phyloP scores from a whole-genome alignment of 2,329 filamentous ascomycete genomes.

The Alternaria gaisen region DNA sequence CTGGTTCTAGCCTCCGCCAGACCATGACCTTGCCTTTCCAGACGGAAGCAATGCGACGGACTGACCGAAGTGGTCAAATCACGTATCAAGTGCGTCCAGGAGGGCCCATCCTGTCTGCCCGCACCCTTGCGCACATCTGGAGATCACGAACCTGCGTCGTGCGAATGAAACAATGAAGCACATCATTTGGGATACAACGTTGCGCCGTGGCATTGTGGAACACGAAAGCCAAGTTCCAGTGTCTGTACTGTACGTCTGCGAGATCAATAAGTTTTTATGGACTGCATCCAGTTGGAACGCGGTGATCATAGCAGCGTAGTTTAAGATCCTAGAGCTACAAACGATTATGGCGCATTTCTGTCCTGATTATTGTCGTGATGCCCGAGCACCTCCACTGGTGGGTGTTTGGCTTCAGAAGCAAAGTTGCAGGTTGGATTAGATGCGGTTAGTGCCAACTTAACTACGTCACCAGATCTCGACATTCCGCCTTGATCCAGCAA shows the following conservation, averaged over 20 bases:
- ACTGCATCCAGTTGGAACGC: neutral
- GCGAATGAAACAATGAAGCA: neutral
- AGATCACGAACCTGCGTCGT: slow-evolving; percentile 1
- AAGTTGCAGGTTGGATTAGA: neutral
- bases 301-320: neutral
- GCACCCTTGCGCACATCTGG: slow-evolving; percentile 13
- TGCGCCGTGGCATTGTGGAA: neutral
- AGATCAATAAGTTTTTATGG: neutral
- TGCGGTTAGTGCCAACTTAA: slow-evolving; percentile 15
- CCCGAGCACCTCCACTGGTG: neutral
- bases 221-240: neutral
- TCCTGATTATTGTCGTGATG: slow-evolving; percentile 4
- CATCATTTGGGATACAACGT: neutral
- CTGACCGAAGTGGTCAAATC: slow-evolving; percentile 10
- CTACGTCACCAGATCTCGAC: slow-evolving; percentile 17
- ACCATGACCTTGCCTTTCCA: slow-evolving; percentile 16
- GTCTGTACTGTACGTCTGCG: neutral
- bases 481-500: neutral
- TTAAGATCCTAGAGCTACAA: neutral
- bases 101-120: neutral
- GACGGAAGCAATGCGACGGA: slow-evolving; percentile 1
- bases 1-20: slow-evolving; percentile 14
- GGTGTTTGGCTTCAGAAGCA: neutral
- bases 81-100: slow-evolving; percentile 6
- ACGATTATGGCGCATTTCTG: neutral